phyloP scores from a whole-genome alignment of 495 filamentous ascomycete genomes.

The Podospora anserina region DNA sequence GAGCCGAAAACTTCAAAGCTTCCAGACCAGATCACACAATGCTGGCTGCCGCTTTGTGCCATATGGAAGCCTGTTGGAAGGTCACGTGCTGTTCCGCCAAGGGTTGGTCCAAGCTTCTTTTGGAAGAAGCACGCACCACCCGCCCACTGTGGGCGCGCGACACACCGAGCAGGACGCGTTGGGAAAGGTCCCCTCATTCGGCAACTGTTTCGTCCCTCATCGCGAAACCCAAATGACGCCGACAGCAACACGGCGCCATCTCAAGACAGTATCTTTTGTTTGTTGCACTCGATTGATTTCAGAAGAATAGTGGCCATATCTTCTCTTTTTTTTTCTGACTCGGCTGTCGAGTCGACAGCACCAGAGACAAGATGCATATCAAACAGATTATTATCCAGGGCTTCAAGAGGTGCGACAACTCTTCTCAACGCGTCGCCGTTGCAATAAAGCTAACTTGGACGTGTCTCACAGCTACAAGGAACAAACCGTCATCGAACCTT shows the following conservation, averaged over 20 bases:
- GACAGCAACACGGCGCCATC: constrained; percentile 5
- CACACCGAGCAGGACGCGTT: constrained; percentile 15
- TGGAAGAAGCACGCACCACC: not conserved
- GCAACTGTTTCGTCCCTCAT: not conserved
- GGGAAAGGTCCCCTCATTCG: constrained; percentile 12
- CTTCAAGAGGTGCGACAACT: constrained; percentile 82
- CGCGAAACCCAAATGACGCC: constrained; percentile 11
- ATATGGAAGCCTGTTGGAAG: not conserved
- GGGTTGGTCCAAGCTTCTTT: not conserved
- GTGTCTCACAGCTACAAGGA: constrained; percentile 80
- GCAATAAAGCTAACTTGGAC: constrained; percentile 20
- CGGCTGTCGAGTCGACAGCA: constrained; percentile 34
- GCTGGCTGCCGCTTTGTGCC: not conserved
- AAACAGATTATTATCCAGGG: constrained; percentile 99
- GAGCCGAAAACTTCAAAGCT: not conserved
- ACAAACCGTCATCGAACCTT: constrained; percentile 96
- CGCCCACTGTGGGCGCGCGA: not conserved
- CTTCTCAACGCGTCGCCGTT: not conserved
- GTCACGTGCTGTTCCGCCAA: not conserved
- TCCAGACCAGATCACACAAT: not conserved
- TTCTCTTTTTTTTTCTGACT: constrained; percentile 13
- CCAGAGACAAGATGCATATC: constrained; percentile 77
- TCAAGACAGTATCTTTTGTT: not conserved
- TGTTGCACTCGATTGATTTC: not conserved
- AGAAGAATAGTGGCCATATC: constrained; percentile 5